These are phyloP conservation scores for Pseudopyrenochaeta lycopersici DNA, from an alignment of 2,329 filamentous ascomycete species.

Conservation along the genomic window DNA sequence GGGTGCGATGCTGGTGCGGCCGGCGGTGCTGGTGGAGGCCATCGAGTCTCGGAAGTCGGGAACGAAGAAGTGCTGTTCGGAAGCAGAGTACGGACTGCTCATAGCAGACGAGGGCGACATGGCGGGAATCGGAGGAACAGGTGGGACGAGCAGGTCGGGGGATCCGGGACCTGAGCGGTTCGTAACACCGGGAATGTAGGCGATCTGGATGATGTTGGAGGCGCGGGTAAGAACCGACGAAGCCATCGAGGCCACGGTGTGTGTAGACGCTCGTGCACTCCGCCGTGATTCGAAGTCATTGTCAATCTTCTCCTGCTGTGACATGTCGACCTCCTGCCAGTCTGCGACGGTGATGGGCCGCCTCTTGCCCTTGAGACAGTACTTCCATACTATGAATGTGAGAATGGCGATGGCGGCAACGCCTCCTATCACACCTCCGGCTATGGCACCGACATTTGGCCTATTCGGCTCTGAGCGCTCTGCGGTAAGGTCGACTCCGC, in stretches of 20 bases:
- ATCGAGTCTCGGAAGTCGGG: slow-evolving; percentile 92
- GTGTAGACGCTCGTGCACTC: slow-evolving; percentile 76
- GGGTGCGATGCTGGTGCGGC: slow-evolving; percentile 59
- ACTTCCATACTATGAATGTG: slow-evolving; percentile 86
- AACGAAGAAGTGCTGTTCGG: slow-evolving; percentile 90
- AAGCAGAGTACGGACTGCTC: slow-evolving; percentile 65
- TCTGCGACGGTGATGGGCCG: slow-evolving; percentile 66
- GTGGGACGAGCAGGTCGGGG: slow-evolving; percentile 82
- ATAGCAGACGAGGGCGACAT: slow-evolving; percentile 65
- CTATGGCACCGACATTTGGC: slow-evolving; percentile 83
- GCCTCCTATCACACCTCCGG: slow-evolving; percentile 89
- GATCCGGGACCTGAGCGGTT: slow-evolving; percentile 89
- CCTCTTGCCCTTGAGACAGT: slow-evolving; percentile 82
- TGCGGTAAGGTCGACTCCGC: slow-evolving; percentile 54
- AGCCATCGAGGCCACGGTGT: slow-evolving; percentile 90
- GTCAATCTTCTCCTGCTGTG: slow-evolving; percentile 64
- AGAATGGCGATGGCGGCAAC: slow-evolving; percentile 76
- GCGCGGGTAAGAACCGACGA: slow-evolving; percentile 94
- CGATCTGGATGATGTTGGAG: slow-evolving; percentile 99
- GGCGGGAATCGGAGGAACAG: slow-evolving; percentile 87
- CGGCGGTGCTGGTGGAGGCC: slow-evolving; percentile 77
- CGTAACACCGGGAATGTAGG: slow-evolving; percentile 96
- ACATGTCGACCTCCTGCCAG: slow-evolving; percentile 64
- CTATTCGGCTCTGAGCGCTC: slow-evolving; percentile 33
- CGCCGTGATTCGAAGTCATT: slow-evolving; percentile 64